Percentiles rank a stretch among this genome's conserved stretches.
phyloP scores from a whole-genome alignment of 148 eudicot genomes.

The Euryodendron excelsum region DNA sequence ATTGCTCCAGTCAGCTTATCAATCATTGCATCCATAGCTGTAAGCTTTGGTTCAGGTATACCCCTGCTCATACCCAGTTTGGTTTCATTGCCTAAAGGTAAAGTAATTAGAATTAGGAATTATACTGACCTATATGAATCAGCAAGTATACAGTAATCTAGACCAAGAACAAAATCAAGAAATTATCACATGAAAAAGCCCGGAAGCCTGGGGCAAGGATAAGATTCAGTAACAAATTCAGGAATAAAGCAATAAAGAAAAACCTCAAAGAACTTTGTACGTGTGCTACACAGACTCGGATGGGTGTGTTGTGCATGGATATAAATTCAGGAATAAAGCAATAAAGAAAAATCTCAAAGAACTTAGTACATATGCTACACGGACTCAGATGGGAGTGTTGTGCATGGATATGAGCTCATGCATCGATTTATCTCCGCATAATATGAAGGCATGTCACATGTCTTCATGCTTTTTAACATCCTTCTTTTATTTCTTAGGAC shows the following conservation, averaged over 20 bases:
- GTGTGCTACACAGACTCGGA: too few species aligned
- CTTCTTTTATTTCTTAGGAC: neutral
- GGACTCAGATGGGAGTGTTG: too few species aligned
- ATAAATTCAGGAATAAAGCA: neutral
- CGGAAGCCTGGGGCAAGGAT: neutral
- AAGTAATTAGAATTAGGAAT: neutral
- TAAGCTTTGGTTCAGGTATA: conserved; percentile 93
- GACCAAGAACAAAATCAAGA: neutral
- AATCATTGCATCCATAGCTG: conserved; percentile 98
- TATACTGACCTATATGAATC: too few species aligned
- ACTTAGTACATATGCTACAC: too few species aligned
- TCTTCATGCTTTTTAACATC: neutral
- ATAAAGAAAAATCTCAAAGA: neutral
- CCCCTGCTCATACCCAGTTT: conserved; percentile 99
- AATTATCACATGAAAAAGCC: neutral
- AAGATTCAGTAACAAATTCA: neutral
- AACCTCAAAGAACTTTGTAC: neutral
- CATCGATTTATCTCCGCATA: neutral
- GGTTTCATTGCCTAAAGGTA: conserved; percentile 77
- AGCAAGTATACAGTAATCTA: too few species aligned
- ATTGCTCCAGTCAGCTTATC: conserved; percentile 99
- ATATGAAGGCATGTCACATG: neutral
- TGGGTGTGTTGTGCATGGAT: too few species aligned
- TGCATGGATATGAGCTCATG: too few species aligned
- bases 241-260: neutral